Percentiles rank a stretch among this genome's conserved stretches.
These are phyloP conservation scores for Fonsecaea pugnacius DNA, from an alignment of 2,329 filamentous ascomycete species.

Conservation along the genomic window DNA sequence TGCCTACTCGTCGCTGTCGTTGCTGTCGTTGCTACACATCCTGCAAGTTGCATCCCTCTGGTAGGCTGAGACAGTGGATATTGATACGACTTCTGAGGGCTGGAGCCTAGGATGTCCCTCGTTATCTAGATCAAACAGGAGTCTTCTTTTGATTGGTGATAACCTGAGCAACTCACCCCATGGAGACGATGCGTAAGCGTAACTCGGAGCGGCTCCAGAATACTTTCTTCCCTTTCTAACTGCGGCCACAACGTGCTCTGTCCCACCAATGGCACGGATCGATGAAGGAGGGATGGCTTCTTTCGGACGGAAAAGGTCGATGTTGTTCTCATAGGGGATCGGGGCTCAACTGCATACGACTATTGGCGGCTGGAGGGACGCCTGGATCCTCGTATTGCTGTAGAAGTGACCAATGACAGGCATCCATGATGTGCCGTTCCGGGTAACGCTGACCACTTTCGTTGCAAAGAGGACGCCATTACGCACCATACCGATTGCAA, in stretches of 20 bases:
- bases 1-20: background rate
- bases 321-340: background rate
- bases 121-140: background rate
- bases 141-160: background rate
- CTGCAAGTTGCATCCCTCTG: background rate
- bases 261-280: background rate
- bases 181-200: background rate
- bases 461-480: background rate
- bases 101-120: background rate
- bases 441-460: background rate
- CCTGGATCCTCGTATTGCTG: constrained; percentile 8
- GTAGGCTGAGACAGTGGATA: background rate
- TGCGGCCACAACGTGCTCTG: background rate
- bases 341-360: background rate
- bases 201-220: background rate
- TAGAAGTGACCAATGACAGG: constrained; percentile 21
- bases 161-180: background rate
- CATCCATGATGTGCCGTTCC: background rate
- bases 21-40: background rate
- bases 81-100: background rate
- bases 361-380: background rate
- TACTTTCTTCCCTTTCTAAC: background rate
- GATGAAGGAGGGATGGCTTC: background rate
- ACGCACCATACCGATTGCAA: background rate
- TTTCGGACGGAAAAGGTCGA: background rate